Evolutionary conservation across 2,329 filamentous ascomycete genomes (phyloP), one percentile per base, ranked within the genome.

Genomic region (Zalaria obscura): DNA sequence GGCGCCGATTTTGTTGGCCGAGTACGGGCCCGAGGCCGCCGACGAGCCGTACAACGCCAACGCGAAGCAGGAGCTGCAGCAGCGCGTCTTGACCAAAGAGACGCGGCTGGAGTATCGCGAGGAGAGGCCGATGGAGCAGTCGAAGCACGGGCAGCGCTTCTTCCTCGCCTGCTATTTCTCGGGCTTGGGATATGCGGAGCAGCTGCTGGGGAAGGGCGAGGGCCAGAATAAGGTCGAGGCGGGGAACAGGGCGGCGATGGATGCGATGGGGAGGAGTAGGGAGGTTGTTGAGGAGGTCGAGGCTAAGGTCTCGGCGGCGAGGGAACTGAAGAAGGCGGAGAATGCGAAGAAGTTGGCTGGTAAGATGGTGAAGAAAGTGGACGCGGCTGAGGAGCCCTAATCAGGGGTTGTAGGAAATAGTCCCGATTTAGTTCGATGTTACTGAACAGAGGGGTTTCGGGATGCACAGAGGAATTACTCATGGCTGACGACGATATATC

Each of bases 161-260:
- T 73, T 69, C 3, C 69, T 86, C 1, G 79, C 72, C 1, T 69
- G 76, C 0, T 82, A 75, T 50, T 62, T 86, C 27, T 72, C 75
- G 18, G 82, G 80, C 0, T 83, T 78, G 68, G 82, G 81, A 4
- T 76, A 80, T 57, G 69, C 67, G 28, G 64, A 73, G 38, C 72
- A 75, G 54, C 62, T 73, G 43, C 59, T 88, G 4, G 83, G 77
- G 0, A 67, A 66, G 36, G 83, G 80, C 0, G 72, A 70, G 28
- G 82, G 73, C 1, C 61, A 75, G 47, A 75, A 71, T 41, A 86
- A 86, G 61, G 75, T 73, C 43, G 78, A 84, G 43, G 83, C 82
- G 1, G 78, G 78, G 0, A 65, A 72, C 9, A 77, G 73, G 48
- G 83, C 83, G 1, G 83, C 83, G 1, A 60, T 65, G 35, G 65